These are phyloP conservation scores for Solanum chiquidenum DNA, from an alignment of 257 asterid genomes.

Conservation along the genomic window DNA sequence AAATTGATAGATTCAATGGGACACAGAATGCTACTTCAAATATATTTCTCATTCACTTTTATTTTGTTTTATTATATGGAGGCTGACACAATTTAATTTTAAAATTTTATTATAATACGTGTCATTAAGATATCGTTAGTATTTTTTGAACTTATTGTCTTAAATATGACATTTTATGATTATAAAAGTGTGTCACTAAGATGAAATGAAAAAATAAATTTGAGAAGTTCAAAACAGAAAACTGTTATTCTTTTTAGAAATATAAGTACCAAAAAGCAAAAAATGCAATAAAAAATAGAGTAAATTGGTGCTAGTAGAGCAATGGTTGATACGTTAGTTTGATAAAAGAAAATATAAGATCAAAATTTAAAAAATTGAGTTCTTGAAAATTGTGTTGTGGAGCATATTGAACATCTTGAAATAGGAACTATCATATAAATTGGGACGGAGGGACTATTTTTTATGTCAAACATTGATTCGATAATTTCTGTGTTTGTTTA, in stretches of 20 bases:
- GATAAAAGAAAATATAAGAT: neutral
- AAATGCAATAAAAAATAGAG: neutral
- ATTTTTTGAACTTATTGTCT: neutral
- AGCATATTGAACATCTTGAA: neutral
- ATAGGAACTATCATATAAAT: neutral
- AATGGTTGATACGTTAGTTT: neutral
- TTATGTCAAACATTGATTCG: neutral
- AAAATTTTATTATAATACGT: neutral
- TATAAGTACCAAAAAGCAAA: neutral
- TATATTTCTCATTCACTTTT: neutral
- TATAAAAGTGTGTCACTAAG: neutral
- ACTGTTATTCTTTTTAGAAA: neutral
- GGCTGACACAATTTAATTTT: neutral
- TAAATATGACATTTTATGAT: neutral
- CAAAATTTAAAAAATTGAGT: neutral
- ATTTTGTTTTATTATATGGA: neutral
- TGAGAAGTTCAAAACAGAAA: neutral
- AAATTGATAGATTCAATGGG: neutral
- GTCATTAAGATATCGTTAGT: neutral
- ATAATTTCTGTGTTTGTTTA: neutral
- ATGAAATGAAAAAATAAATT: neutral
- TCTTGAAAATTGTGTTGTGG: neutral
- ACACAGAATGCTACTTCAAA: neutral
- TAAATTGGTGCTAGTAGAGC: neutral
- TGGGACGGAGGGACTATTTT: neutral